Evolutionary conservation across 129 eudicot genomes (phyloP), one percentile per base, ranked within the genome.

Genomic region (Ambrosia artemisiifolia): DNA sequence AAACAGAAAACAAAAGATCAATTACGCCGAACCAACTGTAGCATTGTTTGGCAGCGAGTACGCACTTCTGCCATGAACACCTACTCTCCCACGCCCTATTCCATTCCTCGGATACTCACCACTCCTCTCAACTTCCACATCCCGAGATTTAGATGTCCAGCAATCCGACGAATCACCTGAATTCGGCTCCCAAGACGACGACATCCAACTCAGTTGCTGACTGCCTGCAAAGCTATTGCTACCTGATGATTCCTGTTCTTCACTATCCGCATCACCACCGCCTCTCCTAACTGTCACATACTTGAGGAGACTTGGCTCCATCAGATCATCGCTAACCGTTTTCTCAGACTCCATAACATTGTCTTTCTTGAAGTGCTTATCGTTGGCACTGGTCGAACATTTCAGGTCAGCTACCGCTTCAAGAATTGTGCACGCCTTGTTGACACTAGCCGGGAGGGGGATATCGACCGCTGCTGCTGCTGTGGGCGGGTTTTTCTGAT

Each of bases 181-280:
- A 75, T 84, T 93, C 3, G 96, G 96, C 47, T 93, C 98, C 96
- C 96, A 90, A 4, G 88, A 72, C 33, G 98, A 90, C 1, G 93
- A 85, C 66, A 85, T 65, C 95, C 95, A 77, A 49, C 81, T 77
- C 76, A 69, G 13, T 20, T 77, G 81, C 28, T 77, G 96, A 33
- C 87, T 71, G 51, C 96, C 88, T 2, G 81, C 89, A 69, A 75
- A 78, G 64, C 97, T 94, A 65, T 90, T 94, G 67, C 99, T 90
- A 7, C 96, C 96, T 1, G 93, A 90, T 17, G 96, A 90, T 71
- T 94, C 97, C 53, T 83, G 81, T 68, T 88, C 97, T 56, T 87
- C 96, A 54, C 64, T 19, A 48, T 85, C 95, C 3, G 49, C 92
- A 36, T 75, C 90, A 19, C 83, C 84, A 16, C 83, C 84, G 79